A percentile compares a stretch with the other conserved stretches of the same genome.
Conservation (phyloP, 495 filamentous ascomycete genomes). For the Talaromyces stipitatus region DNA sequence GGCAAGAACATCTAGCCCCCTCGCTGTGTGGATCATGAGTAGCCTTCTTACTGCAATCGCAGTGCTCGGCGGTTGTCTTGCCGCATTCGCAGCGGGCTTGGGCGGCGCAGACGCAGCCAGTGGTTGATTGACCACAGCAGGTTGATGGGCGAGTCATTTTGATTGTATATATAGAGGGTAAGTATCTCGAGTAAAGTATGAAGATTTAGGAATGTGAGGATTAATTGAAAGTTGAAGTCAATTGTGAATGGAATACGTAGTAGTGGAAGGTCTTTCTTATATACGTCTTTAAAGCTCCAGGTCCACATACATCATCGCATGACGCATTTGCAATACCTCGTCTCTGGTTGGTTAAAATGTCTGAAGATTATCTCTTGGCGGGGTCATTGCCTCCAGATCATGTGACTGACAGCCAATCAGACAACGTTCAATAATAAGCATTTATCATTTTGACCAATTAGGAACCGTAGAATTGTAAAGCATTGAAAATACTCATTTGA, state of each 20-base stretch:
- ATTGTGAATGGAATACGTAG: not conserved
- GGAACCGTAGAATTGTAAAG: not conserved
- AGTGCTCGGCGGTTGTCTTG: slow-evolving; percentile 74
- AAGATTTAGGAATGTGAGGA: not conserved
- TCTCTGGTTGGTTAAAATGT: not conserved
- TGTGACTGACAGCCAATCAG: not conserved
- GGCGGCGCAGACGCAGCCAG: slow-evolving; percentile 52
- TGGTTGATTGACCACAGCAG: slow-evolving; percentile 54
- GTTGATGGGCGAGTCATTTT: slow-evolving; percentile 51
- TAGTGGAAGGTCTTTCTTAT: not conserved
- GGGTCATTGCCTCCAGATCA: not conserved
- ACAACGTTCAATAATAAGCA: not conserved
- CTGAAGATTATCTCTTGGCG: not conserved
- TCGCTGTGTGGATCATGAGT: slow-evolving; percentile 55
- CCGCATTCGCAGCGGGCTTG: slow-evolving; percentile 81
- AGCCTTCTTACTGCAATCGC: slow-evolving; percentile 70
- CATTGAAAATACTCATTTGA: not conserved
- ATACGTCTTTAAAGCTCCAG: not conserved
- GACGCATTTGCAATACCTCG: not conserved
- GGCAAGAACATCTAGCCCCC: slow-evolving; percentile 80
- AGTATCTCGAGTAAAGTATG: not conserved
- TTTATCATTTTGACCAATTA: not conserved
- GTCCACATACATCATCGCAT: slow-evolving; percentile 1
- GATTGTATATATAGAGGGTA: slow-evolving; percentile 8
- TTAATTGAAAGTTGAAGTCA: not conserved